A percentile compares a stretch with the other conserved stretches of the same genome.
phyloP scores from a whole-genome alignment of 2,329 filamentous ascomycete species.

The Xylariaceae sp. region DNA sequence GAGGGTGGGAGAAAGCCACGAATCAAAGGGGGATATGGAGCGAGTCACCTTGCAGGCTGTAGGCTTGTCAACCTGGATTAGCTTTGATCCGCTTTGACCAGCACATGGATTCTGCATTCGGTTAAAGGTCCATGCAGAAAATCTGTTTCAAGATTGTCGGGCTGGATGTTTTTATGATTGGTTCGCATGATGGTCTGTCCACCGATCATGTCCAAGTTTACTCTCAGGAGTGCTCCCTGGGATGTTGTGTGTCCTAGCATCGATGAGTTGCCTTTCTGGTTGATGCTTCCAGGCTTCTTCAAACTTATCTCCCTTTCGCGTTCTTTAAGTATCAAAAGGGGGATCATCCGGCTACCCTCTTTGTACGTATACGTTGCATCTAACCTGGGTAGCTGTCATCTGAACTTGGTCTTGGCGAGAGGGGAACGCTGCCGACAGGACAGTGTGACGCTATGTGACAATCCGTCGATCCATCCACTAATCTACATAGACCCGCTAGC shows the following conservation, averaged over 20 bases:
- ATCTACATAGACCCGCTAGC: neutral
- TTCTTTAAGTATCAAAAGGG: no score
- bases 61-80: neutral
- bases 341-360: neutral
- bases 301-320: no score
- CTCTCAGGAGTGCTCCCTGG: constrained; percentile 6
- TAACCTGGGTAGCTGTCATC: neutral
- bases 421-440: neutral
- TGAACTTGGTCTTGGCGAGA: neutral
- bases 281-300: no score
- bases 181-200: constrained; percentile 12
- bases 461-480: neutral
- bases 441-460: neutral
- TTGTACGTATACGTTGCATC: neutral
- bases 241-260: constrained; percentile 2
- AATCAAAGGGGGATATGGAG: constrained; percentile 22
- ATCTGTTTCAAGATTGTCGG: constrained; percentile 31
- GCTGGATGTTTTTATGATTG: constrained; percentile 19
- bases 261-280: no score
- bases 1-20: constrained; percentile 28
- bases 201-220: constrained; percentile 9
- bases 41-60: constrained; percentile 2
- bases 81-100: constrained; percentile 5
- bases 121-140: constrained; percentile 26
- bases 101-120: constrained; percentile 21